Evolutionary conservation across 202 grass and related monocot genomes (phyloP), one percentile per base, ranked within the genome.

Genomic region (Zizania palustris): DNA sequence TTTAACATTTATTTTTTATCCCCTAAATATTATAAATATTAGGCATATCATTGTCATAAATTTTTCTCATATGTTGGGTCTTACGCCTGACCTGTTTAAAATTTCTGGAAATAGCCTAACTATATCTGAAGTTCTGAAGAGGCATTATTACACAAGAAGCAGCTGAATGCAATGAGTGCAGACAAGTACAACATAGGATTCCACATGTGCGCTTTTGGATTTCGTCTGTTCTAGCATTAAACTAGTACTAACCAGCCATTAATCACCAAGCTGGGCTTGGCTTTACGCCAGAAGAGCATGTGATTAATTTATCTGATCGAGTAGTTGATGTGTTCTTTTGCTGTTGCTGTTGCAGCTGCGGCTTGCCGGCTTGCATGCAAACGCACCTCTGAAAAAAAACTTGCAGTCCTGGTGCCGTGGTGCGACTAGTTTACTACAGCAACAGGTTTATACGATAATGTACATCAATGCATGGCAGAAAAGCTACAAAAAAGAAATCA

Each of bases 271-370:
- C 64, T 67, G 64, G 41, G 2, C 19, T 45, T 67, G 18, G 11
- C 41, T 22, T 67, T 67, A 45, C 64, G 5, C 61, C 60, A 60
- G 57, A 22, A 35, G 57, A 60, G 2, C 57, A 55, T 55, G 51
- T 9, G n/a, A 55, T 55, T 55, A 55, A 9, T 55, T 55, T 55
- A 55, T 20, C n/a, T 9, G 16, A 55, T 55, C 2, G n/a, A 55
- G 46, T 49, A 49, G 40, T 5, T 3, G 3, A 3, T 12, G 50
- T 54, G 50, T 54, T n/a, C n/a, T 20, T 55, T 9, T 55, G 16
- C 51, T n/a, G 16, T 45, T n/a, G 14, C 48, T 36, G 28, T 28
- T 61, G 33, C 11, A 37, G n/a, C n/a, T n/a, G n/a, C n/a, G n/a
- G n/a, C n/a, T n/a, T n/a, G n/a, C n/a, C n/a, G 12, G 5, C 45